Percentiles rank a stretch among this genome's conserved stretches.
Conservation (phyloP, 139 green algal species). For the Tetraselmis chui region DNA sequence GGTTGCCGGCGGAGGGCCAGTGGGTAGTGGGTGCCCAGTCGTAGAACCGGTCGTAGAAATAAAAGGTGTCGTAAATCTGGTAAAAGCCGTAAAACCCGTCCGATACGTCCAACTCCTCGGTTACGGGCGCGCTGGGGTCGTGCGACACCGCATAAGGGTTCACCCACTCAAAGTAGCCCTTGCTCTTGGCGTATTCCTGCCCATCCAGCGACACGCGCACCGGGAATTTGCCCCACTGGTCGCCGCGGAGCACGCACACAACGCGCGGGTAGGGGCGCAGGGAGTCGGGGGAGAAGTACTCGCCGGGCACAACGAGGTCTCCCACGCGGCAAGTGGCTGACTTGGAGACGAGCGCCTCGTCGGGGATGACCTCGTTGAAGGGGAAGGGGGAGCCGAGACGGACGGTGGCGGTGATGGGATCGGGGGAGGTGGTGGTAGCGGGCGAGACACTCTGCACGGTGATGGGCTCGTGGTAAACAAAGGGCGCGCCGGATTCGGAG, state of each 20-base stretch:
- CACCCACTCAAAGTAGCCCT: neutral
- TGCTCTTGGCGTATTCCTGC: neutral
- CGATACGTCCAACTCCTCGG: neutral
- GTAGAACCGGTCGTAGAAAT: slow-evolving; percentile 14
- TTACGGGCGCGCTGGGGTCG: neutral
- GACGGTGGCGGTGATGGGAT: neutral
- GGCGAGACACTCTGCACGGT: slow-evolving; percentile 1
- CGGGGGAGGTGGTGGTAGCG: neutral
- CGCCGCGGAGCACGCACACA: neutral
- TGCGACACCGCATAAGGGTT: neutral
- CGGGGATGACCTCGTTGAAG: slow-evolving; percentile 4
- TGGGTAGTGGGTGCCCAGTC: neutral
- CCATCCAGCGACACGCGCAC: neutral
- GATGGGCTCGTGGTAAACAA: slow-evolving; percentile 14
- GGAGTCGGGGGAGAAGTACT: slow-evolving; percentile 10
- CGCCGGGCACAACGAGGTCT: slow-evolving; percentile 1
- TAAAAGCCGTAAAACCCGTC: slow-evolving; percentile 16
- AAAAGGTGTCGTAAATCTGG: slow-evolving; percentile 13
- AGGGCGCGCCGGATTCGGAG: slow-evolving; percentile 4
- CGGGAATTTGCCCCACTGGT: neutral
- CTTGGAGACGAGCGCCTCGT: slow-evolving; percentile 4
- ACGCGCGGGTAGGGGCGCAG: neutral
- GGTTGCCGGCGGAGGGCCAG: neutral
- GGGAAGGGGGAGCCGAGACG: neutral
- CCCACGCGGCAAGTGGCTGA: slow-evolving; percentile 8